Base-by-base conservation (phyloP, 23 red algal genomes). In the Pyropia haitanensis region DNA sequence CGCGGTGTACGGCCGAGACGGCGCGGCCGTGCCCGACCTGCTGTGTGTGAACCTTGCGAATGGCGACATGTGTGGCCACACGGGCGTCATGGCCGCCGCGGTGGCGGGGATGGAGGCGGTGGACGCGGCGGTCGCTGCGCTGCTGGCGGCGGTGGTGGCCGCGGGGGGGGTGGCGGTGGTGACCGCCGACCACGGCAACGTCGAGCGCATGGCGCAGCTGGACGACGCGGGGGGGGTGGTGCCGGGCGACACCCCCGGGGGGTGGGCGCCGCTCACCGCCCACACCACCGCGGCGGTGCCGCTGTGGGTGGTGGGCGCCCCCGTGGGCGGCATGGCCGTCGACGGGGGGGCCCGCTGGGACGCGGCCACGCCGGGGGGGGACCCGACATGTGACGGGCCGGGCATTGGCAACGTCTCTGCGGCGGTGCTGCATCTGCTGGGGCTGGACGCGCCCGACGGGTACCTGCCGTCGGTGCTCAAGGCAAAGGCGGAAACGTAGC, bases 61-160 rank as follows among this genome's bases (percentile, higher is more conserved):
- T 13, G 80, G 80, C 33, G 90, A 95, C 54, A 95, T 95, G 90
- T 74, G 80, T 18, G 90, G 90, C 4, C 90, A 95, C 73, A 88
- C 81, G n/a, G 90, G 90, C 18, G 75, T 82, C 20, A 81, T 80
- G 73, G 64, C 56, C 68, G 90, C 90, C 16, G 60, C 90, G 10
- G 74, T 73, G 9, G 61, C 80, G n/a, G 78, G 76, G 19, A 81
- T 91, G 75, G 79, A 91, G 59, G 73, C 75, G 31, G 55, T 95
- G 19, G 81, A 83, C 49, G 70, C 85, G n/a, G 77, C 77, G 25
- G 57, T 79, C 49, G 61, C 77, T 14, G 76, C 76, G 30, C 52
- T 91, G 48, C 18, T 91, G 65, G 67, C 78, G 3, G 77, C 71
- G 34, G 80, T 91, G 56, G 58, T 91, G 30, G 66, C 29, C 52